Percentiles rank a stretch among this genome's conserved stretches.
Evolutionary conservation across 2,329 filamentous ascomycete species (phyloP).

Genomic region (Cercospora janseana): DNA sequence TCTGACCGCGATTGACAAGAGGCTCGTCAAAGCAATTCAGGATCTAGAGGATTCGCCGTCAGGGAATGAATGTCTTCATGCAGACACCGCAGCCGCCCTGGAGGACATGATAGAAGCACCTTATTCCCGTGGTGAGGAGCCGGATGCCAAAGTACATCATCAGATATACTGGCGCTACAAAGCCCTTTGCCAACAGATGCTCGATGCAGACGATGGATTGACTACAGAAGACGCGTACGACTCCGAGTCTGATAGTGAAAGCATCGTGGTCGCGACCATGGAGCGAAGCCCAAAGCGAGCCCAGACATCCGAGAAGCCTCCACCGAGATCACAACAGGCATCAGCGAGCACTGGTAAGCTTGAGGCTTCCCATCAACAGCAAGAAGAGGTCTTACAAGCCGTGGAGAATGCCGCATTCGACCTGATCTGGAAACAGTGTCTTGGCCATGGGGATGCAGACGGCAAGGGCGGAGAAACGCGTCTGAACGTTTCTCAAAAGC

Average conservation of each 20-base stretch:
- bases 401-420: too few species aligned
- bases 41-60: not conserved
- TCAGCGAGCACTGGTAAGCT: too few species aligned
- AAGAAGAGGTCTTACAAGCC: too few species aligned
- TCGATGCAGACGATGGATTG: not conserved
- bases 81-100: not conserved
- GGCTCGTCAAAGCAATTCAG: conserved; percentile 5
- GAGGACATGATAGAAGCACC: not conserved
- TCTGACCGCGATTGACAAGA: conserved; percentile 11
- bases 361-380: too few species aligned
- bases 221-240: not conserved
- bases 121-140: not conserved
- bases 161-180: conserved; percentile 22
- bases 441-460: not conserved
- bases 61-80: not conserved
- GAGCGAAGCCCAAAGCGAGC: too few species aligned
- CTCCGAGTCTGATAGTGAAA: not conserved
- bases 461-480: not conserved
- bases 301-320: too few species aligned
- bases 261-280: too few species aligned
- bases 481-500: not conserved
- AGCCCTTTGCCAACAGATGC: conserved; percentile 3
- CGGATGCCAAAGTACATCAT: conserved; percentile 11
- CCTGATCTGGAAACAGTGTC: too few species aligned
- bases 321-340: too few species aligned